Conservation (phyloP, 139 green algal genomes). For the Spirogloea muscicola region DNA sequence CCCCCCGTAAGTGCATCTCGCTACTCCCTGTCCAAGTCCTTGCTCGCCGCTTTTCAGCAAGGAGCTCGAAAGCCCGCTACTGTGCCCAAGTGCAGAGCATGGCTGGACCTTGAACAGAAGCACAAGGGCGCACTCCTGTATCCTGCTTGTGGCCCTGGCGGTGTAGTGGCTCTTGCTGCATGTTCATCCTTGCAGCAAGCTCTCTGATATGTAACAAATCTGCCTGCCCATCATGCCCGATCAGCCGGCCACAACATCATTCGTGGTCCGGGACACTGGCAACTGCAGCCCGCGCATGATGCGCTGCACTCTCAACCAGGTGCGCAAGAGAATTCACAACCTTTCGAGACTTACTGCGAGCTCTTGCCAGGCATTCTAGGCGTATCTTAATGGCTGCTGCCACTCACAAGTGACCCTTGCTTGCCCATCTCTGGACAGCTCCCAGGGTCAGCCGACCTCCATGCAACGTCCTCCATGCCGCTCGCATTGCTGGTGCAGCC, state of each 20-base stretch:
- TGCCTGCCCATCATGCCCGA: constrained; percentile 21
- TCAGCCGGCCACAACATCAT: constrained; percentile 43
- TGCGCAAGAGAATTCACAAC: constrained; percentile 2
- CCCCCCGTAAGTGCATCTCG: constrained; percentile 18
- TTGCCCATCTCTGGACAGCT: constrained; percentile 39
- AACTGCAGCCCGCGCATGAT: constrained; percentile 74
- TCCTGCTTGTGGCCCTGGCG: neutral
- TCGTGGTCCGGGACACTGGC: constrained; percentile 69
- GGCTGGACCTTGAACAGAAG: neutral
- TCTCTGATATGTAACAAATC: neutral
- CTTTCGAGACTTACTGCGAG: neutral
- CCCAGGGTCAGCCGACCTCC: constrained; percentile 68
- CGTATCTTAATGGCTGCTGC: neutral
- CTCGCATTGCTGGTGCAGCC: constrained; percentile 77
- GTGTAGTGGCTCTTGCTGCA: neutral
- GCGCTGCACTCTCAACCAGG: constrained; percentile 71
- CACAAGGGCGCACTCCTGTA: neutral
- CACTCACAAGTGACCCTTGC: neutral
- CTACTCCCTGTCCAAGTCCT: neutral
- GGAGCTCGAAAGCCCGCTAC: neutral
- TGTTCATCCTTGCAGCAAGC: neutral
- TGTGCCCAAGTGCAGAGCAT: neutral
- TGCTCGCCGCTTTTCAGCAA: neutral
- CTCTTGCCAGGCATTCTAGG: neutral
- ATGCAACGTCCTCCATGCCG: constrained; percentile 71